These are phyloP conservation scores for Xerocomus alliaceus DNA, from an alignment of 1,284 basidiomycete genomes.

Conservation along the genomic window DNA sequence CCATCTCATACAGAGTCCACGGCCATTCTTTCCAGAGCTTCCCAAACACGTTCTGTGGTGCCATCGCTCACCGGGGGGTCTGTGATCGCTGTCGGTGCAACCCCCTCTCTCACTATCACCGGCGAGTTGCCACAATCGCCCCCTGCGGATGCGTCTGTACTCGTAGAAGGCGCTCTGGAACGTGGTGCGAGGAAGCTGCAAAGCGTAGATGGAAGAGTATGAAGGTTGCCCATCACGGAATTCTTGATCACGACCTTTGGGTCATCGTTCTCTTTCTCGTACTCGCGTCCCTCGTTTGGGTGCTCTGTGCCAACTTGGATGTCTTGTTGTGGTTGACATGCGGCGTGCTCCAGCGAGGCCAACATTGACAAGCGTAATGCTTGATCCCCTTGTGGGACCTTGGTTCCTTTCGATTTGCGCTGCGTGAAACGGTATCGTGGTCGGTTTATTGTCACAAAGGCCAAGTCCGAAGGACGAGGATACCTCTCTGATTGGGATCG, in stretches of 20 bases:
- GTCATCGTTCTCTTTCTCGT: conserved; percentile 12
- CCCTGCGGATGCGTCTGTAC: conserved; percentile 24
- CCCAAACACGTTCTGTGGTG: conserved; percentile 20
- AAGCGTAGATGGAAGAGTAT: conserved; percentile 14
- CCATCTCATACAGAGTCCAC: conserved; percentile 22
- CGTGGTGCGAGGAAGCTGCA: conserved; percentile 20
- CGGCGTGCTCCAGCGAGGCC: not conserved
- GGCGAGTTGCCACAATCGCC: conserved; percentile 4
- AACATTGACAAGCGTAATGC: not conserved
- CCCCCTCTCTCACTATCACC: not conserved
- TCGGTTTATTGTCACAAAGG: conserved; percentile 38
- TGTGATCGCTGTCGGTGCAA: not conserved
- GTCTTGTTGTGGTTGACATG: not conserved
- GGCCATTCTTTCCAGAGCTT: conserved; percentile 35
- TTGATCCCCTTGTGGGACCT: not conserved
- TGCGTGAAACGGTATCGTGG: conserved; percentile 34
- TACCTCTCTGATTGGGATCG: conserved; percentile 35
- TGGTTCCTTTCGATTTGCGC: conserved; percentile 21
- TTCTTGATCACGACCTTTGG: not conserved
- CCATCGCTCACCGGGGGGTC: conserved; percentile 1
- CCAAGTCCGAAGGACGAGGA: conserved; percentile 33
- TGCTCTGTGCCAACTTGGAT: not conserved
- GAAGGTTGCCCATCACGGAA: not conserved
- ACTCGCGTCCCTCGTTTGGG: not conserved
- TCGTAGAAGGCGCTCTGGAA: conserved; percentile 28